Percentiles rank a stretch among this genome's conserved stretches.
These are phyloP conservation scores for Meyerozyma sp. DNA, from an alignment of 1,139 yeast species.

Conservation along the genomic window DNA sequence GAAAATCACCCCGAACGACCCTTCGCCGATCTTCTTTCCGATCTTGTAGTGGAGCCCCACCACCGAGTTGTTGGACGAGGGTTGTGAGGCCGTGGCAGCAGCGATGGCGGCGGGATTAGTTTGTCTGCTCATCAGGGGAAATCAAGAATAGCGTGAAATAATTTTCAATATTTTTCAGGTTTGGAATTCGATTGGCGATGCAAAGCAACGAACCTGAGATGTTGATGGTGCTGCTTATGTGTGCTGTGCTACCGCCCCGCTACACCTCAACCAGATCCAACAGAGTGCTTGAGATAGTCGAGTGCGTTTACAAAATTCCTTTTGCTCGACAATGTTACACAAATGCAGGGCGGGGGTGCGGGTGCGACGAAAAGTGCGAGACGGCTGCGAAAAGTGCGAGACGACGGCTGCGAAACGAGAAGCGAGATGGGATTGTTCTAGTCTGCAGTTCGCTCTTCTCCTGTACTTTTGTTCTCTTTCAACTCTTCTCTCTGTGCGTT, in stretches of 20 bases:
- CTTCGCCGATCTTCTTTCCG: constrained; percentile 82
- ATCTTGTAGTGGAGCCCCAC: constrained; percentile 78
- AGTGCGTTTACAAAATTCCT: constrained; percentile 1
- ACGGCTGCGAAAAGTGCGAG: too few species aligned
- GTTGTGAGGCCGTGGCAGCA: constrained; percentile 1
- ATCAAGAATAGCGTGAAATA: neutral
- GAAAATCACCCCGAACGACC: constrained; percentile 77
- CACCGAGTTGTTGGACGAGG: constrained; percentile 34
- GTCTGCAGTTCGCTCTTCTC: too few species aligned
- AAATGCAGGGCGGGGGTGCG: neutral
- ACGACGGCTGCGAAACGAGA: too few species aligned
- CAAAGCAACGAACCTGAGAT: neutral
- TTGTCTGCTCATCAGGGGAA: constrained; percentile 1
- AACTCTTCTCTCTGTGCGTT: too few species aligned
- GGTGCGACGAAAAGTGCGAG: too few species aligned
- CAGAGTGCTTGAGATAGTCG: neutral
- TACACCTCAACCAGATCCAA: constrained; percentile 1
- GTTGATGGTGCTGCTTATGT: neutral
- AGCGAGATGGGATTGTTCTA: too few species aligned
- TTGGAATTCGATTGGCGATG: neutral
- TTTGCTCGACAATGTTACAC: constrained; percentile 2
- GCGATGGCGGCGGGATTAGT: constrained; percentile 1
- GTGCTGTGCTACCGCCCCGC: neutral
- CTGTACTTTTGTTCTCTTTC: too few species aligned
- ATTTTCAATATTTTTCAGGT: neutral